Base-by-base conservation (phyloP, 768 basidiomycete genomes). In the Mycena polygramma region DNA sequence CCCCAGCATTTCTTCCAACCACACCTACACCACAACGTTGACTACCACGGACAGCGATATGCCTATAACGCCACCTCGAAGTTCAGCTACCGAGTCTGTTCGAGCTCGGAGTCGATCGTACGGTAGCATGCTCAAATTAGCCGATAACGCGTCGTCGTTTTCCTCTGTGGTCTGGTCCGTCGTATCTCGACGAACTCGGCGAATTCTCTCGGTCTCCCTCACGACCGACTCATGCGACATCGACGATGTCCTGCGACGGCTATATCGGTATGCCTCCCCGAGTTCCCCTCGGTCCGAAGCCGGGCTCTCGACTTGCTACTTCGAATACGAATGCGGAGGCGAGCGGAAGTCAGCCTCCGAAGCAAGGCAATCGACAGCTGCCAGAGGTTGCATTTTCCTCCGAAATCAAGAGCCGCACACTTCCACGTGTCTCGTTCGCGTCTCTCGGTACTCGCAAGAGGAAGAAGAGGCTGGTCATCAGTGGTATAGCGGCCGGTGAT, bases 401-500 rank as follows among this genome's bases (percentile, higher is more conserved):
- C 20, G 74, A 68, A 39, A 62, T 9, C 43, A 73, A 70, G 63
- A 65, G 39, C 39, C 65, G 76, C 24, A 74, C 79, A 45, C 70
- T 81, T 46, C 76, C 83, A 55, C 80, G 80, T 17, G 79, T 83
- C 39, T 77, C 75, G 22, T 82, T 87, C 60, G 77, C 85, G 43
- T 79, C 81, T 20, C 77, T 85, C 26, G 83, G 85, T 60, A 78
- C 82, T 59, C 76, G 81, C 43, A 89, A 84, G 77, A 87, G 88
- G 74, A 90, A 88, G 80, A 91, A 85, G 77, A 89, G 87, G 74
- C 85, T 94, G 17, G 85, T 94, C 57, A 83, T 94, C 68, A 91
- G 90, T 75, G 93, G 93, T 39, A 87, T 94, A 36, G 85, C 85
- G 10, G 81, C 84, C 17, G 85, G 86, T 22, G 93, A 94, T 74